Base-by-base conservation (phyloP, 108 stramenopile genomes). In the Discostella pseudostelligera region DNA sequence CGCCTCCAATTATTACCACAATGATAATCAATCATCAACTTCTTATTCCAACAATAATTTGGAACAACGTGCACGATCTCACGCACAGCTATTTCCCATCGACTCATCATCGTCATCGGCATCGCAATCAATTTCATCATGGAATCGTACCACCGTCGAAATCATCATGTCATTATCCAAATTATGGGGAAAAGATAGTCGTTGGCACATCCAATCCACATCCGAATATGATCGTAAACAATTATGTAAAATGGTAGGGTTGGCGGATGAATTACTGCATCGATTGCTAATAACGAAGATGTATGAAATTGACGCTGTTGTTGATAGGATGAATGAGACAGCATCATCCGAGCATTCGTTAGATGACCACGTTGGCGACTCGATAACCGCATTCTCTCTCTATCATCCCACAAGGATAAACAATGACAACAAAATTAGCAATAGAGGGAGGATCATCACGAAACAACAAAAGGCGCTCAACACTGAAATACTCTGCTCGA, bases 161-260 rank as follows among this genome's bases (percentile, higher is more conserved):
- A 48, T 77, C 14, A 53, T 77, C 10, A 65, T 77, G 76, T 45
- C 53, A 12, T 49, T 62, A 63, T 57, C 76, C 14, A 69, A 77
- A 37, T 36, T 70, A 1, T 77, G 76, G 76, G 76, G 76, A 12
- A 54, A 68, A 63, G 76, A 68, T n/a, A 32, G 56, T 32, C 28
- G 60, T 11, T 63, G 51, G 36, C 63, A 39, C 32, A 32, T 32
- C 5, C 32, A 32, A 32, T 32, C 32, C 4, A 32, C 32, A 56
- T 45, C 50, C 13, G 20, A 55, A 32, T 17, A 21, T 10, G 49
- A 48, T n/a, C 50, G 50, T 26, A 19, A 51, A n/a, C 62, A 77
- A 48, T 29, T 77, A 10, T n/a, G 17, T 37, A 29, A 40, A 44
- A 53, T 55, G 12, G 76, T 77, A 46, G 59, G 19, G 0, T 21